Evolutionary conservation across 78 protist genomes (phyloP), one percentile per base, ranked within the genome.

Genomic region (Dictyostelium capitatum): DNA sequence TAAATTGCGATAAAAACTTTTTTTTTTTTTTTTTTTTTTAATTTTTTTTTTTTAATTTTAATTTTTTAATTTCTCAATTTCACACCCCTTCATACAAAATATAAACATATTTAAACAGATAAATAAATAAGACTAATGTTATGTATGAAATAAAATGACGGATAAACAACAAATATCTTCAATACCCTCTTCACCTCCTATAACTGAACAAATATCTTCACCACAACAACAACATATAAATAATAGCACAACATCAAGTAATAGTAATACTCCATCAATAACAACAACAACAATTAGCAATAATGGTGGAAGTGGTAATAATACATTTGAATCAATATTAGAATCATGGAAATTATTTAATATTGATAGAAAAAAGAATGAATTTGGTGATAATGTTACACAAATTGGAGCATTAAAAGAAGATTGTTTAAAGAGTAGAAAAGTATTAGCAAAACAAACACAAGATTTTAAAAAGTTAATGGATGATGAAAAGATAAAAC

Each of bases 401-500:
- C 84, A 87, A 57, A 87, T 87, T 51, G 93, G 83, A 6, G 46
- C 79, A 11, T 30, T 64, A 8, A 87, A 87, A 77, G 93, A 87
- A 17, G 93, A 87, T 20, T 87, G 95, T 69, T 53, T 81, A 47
- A 81, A 81, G 51, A 56, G 80, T 51, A 72, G 95, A 79, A 90
- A 90, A 30, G 83, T 75, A 32, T 75, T 90, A 25, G 95, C 95
- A 11, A 82, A 90, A 77, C 85, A 79, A 50, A 90, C 95, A 15
- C 95, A 90, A 51, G 91, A 82, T 17, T 92, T 91, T 54, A 79
- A 73, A 41, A 91, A 91, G 69, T 28, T 83, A 6, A 48, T 67
- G 4, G 95, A 91, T n/a, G 95, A 91, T 5, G 90, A 93, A 69
- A 83, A 93, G 47, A 46, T 85, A 3, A 80, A 79, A 79, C 50